These are phyloP conservation scores for Aspergillus sparsus DNA, from an alignment of 495 filamentous ascomycete genomes.

Conservation along the genomic window DNA sequence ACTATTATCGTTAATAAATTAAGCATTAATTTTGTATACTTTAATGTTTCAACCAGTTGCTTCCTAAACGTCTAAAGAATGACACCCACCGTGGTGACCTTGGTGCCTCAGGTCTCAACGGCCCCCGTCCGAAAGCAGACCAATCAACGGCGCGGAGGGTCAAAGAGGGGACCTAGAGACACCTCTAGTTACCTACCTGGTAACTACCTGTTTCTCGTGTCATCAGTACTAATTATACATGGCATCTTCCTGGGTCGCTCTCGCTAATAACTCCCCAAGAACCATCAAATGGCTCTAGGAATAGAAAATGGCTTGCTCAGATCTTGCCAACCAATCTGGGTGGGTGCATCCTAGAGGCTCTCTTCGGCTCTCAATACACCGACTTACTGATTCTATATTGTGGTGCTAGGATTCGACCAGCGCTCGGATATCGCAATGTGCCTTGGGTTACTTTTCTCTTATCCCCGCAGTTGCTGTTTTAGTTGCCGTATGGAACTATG, in stretches of 20 bases:
- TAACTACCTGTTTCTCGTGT: not conserved
- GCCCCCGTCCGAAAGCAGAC: not conserved
- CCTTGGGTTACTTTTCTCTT: slow-evolving; percentile 47
- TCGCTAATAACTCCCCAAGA: slow-evolving; percentile 27
- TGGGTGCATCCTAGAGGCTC: slow-evolving; percentile 5
- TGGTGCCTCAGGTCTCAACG: not conserved
- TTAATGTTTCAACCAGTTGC: too few relatives aligned
- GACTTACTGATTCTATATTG: not conserved
- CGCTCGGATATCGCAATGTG: slow-evolving; percentile 51
- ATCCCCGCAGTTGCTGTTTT: slow-evolving; percentile 46
- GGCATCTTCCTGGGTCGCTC: not conserved
- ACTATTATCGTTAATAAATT: slow-evolving; percentile 1
- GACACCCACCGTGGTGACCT: too few relatives aligned
- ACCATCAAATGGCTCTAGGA: slow-evolving; percentile 15
- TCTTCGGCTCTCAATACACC: too few relatives aligned
- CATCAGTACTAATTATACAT: not conserved
- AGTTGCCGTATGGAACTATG: slow-evolving; percentile 39
- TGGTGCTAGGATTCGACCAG: slow-evolving; percentile 47
- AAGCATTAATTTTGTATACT: not conserved
- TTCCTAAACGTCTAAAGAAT: too few relatives aligned
- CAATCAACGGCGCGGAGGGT: not conserved
- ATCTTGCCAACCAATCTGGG: slow-evolving; percentile 26
- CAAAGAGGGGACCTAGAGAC: too few relatives aligned
- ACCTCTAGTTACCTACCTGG: not conserved
- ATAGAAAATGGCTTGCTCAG: slow-evolving; percentile 9